phyloP scores from a whole-genome alignment of 2,329 filamentous ascomycete species.

The Cladorrhinum sp. region DNA sequence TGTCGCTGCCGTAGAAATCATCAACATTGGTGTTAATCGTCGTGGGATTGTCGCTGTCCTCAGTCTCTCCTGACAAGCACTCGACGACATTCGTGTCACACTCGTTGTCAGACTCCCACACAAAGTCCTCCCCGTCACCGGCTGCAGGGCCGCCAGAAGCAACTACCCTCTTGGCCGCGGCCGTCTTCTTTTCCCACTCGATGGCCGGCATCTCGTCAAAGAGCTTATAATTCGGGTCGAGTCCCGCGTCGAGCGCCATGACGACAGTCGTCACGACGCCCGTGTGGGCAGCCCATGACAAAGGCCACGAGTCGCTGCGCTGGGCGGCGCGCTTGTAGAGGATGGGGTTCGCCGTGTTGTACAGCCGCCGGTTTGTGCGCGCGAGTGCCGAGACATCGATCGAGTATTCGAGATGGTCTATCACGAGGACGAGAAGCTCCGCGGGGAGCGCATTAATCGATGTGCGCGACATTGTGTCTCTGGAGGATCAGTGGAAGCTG shows the following conservation, averaged over 20 bases:
- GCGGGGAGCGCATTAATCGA: constrained; percentile 25
- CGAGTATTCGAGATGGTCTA: constrained; percentile 24
- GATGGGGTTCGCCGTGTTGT: constrained; percentile 24
- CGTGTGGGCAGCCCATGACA: constrained; percentile 29
- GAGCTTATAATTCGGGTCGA: constrained; percentile 27
- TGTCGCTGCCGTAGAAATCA: constrained; percentile 20
- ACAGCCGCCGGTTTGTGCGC: constrained; percentile 23
- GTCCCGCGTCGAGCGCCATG: constrained; percentile 27
- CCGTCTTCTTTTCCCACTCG: constrained; percentile 16
- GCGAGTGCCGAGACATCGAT: constrained; percentile 29
- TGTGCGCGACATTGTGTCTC: neutral
- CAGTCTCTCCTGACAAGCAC: constrained; percentile 18
- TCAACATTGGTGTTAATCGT: no score
- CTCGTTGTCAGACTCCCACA: constrained; percentile 20
- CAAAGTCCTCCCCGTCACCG: constrained; percentile 9
- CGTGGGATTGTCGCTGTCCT: neutral
- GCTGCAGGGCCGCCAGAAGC: neutral
- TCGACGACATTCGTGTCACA: constrained; percentile 5
- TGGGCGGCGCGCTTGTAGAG: constrained; percentile 28
- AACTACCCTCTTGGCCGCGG: constrained; percentile 6
- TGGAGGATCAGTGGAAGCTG: no score
- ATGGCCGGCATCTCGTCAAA: constrained; percentile 15
- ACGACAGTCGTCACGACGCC: constrained; percentile 26
- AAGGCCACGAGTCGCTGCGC: constrained; percentile 19
- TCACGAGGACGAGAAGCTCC: constrained; percentile 29